Base-by-base conservation (phyloP, 306 rosid species). In the Bauhinia variegata region DNA sequence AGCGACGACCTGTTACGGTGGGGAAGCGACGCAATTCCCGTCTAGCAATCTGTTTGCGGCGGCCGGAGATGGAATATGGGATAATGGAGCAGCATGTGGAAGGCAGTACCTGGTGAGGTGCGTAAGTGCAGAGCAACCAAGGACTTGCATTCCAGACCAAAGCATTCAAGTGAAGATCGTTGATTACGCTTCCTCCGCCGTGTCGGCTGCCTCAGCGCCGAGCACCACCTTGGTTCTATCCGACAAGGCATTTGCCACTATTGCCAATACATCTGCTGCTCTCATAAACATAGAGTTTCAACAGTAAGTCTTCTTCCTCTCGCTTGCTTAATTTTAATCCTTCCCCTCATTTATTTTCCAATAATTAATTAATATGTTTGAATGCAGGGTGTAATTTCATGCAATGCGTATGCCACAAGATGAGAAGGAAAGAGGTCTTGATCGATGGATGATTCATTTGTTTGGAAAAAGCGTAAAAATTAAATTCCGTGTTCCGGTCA, bases 21-120 rank as follows among this genome's bases (percentile, higher is more conserved):
- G 67, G 50, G 90, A 88, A 2, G 78, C 84, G 1, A 37, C 79
- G 30, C 78, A 82, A 68, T 85, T 87, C 16, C 97, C 97, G 19
- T 62, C 97, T 4, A 87, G 86, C 64, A 87, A 88, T 51, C 54
- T 87, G 63, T 88, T 91, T 11, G 97, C 74, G 55, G 88, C 83
- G 43, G 92, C 92, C 0, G 92, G 88, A 23, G 95, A 91, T 8
- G 95, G 89, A 60, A 84, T 91, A 51, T 91, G 97, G 97, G 95
- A 91, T 57, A 91, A 91, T 47, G 97, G 97, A 13, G 97, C 97
- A 0, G 81, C 95, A 0, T 91, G 97, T 53, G 97, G 97, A 28
- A 88, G 97, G 61, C 84, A 91, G 70, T 91, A 88, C 30, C 28
- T 78, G 57, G 95, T 88, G 41, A 82, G 97, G 14, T 91, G 97